These are phyloP conservation scores for Pyrenochaeta sp. DNA, from an alignment of 2,329 filamentous ascomycete genomes.

Conservation along the genomic window DNA sequence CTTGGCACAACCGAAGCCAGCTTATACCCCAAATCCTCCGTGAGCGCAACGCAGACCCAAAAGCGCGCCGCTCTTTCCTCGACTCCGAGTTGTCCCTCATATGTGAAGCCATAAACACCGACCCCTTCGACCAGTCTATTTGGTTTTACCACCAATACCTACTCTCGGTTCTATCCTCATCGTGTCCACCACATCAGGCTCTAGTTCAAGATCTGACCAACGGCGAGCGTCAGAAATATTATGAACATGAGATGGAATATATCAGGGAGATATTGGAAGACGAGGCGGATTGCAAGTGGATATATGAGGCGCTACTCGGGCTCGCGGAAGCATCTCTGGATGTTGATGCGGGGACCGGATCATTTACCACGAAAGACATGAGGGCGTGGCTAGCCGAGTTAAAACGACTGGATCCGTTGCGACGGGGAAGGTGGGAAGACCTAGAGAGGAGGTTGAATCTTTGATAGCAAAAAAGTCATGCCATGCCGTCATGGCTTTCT, in stretches of 20 bases:
- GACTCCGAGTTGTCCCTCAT: conserved; percentile 80
- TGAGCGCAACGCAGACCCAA: conserved; percentile 72
- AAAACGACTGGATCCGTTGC: conserved; percentile 75
- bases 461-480: conserved; percentile 24
- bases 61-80: conserved; percentile 72
- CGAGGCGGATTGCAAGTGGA: conserved; percentile 81
- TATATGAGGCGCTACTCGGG: conserved; percentile 85
- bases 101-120: conserved; percentile 81
- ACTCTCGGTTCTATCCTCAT: conserved; percentile 68
- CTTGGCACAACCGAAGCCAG: conserved; percentile 91
- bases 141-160: conserved; percentile 98
- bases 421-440: conserved; percentile 79
- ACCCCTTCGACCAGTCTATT: conserved; percentile 91
- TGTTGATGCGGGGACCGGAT: conserved; percentile 50
- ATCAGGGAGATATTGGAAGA: conserved; percentile 73
- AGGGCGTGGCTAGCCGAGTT: conserved; percentile 68
- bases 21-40: conserved; percentile 79
- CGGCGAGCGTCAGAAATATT: conserved; percentile 70
- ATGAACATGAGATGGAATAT: conserved; percentile 75
- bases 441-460: conserved; percentile 62
- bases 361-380: conserved; percentile 57
- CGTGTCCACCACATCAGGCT: conserved; percentile 60
- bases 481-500: conserved; percentile 61
- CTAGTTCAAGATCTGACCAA: conserved; percentile 71
- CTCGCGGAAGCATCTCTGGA: conserved; percentile 72